Percentiles rank a stretch among this genome's conserved stretches.
phyloP scores from a whole-genome alignment of 345 rosid genomes.

The Eucalyptus cloeziana region DNA sequence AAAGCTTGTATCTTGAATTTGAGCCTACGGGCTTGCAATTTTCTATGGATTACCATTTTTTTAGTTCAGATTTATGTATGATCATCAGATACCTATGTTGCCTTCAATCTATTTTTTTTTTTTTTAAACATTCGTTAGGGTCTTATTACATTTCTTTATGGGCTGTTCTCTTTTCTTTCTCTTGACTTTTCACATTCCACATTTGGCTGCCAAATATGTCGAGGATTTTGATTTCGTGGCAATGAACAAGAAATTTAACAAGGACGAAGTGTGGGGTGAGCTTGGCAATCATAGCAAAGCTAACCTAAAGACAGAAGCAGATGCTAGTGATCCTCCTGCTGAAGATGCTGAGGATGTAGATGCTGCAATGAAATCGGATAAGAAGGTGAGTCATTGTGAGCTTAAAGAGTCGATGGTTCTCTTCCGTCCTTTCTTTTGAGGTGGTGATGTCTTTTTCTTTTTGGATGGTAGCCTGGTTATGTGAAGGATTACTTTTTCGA shows the following conservation, averaged over 20 bases:
- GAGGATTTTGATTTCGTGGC: conserved; percentile 34
- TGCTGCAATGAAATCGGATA: background rate
- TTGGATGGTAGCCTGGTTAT: conserved; percentile 12
- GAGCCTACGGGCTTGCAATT: background rate
- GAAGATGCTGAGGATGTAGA: conserved; percentile 11
- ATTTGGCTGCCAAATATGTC: background rate
- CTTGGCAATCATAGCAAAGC: conserved; percentile 10
- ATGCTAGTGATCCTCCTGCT: background rate
- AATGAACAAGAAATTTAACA: conserved; percentile 28
- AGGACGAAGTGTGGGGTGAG: conserved; percentile 28
- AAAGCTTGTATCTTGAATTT: background rate
- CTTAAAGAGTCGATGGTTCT: background rate
- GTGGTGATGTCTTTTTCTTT: background rate
- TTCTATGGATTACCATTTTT: background rate
- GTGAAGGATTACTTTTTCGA: conserved; percentile 34
- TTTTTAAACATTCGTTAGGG: background rate
- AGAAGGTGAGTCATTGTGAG: background rate
- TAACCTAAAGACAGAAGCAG: background rate
- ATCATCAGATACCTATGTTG: background rate
- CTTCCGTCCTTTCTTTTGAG: background rate
- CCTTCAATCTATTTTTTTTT: background rate
- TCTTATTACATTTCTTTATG: background rate
- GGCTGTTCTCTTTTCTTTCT: background rate
- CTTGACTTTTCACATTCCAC: conserved; percentile 1
- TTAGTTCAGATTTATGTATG: background rate